Base-by-base conservation (phyloP, 2,329 filamentous ascomycete genomes). In the Talaromyces sp. region DNA sequence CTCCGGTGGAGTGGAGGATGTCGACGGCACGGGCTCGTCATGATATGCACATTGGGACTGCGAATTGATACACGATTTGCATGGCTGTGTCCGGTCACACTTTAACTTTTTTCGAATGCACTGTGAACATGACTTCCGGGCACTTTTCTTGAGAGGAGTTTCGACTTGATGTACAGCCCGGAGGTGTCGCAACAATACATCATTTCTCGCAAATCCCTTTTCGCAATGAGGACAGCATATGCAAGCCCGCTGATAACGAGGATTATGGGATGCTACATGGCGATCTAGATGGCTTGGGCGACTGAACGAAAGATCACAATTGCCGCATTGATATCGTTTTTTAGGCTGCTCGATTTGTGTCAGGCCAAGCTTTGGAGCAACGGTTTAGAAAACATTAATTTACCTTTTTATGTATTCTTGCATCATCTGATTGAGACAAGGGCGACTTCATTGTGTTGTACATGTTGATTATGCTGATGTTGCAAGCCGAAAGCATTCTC, bases 151-250 rank as follows among this genome's bases (percentile, higher is more conserved):
- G 10, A 17, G 49, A 25, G 22, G 37, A 27, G 61, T 63, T 11
- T 57, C 35, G 13, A 58, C 43, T 39, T 63, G 37, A 25, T 63
- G 61, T 13, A 63, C 61, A 33, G 37, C 54, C 25, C 61, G 52
- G 13, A 63, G 22, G 22, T 63, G 61, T 22, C 61, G 61, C 39
- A 63, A 35, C 6, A 63, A 56, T n/a, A 63, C 54, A 49, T 63
- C 61, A 13, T 54, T 63, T n/a, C 61, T 43, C 27, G 54, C n/a
- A 19, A 63, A 63, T 8, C 43, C 54, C 10, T 63, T 63, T 4
- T 49, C 52, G 17, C 61, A 63, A 7, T 58, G 39, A 17, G 61
- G 33, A 47, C 61, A 63, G 25, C 6, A 49, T 39, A 56, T 11
- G 31, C n/a, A 25, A 25, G 1, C 58, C 22, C 39, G 50, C 15